Conservation (phyloP, 768 basidiomycete genomes). For the Ramaria sp. region DNA sequence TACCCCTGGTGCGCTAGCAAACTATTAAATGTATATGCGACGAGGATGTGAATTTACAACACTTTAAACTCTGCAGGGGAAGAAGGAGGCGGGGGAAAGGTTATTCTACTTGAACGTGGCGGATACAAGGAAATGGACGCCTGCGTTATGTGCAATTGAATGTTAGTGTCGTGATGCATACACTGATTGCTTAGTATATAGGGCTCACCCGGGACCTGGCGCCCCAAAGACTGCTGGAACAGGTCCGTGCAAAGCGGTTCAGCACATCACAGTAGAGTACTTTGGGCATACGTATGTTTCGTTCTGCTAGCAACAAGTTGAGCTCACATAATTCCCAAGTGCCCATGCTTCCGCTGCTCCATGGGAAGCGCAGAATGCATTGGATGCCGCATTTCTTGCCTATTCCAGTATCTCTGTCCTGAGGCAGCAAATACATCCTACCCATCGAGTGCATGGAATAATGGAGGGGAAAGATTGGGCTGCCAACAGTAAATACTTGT, state of each 20-base stretch:
- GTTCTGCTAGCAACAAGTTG: slow-evolving; percentile 5
- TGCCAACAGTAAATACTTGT: slow-evolving; percentile 13
- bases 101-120: slow-evolving; percentile 18
- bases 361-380: slow-evolving; percentile 19
- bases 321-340: slow-evolving; percentile 16
- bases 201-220: slow-evolving; percentile 16
- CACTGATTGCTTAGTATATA: neutral
- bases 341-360: slow-evolving; percentile 18
- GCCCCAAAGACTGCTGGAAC: slow-evolving; percentile 11
- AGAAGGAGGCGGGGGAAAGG: slow-evolving; percentile 21
- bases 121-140: slow-evolving; percentile 22
- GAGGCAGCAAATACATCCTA: slow-evolving; percentile 26
- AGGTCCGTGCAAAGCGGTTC: slow-evolving; percentile 13
- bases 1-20: slow-evolving; percentile 11
- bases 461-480: slow-evolving; percentile 18
- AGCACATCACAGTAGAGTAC: slow-evolving; percentile 13
- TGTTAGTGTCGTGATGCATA: slow-evolving; percentile 18
- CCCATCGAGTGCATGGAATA: slow-evolving; percentile 23
- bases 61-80: slow-evolving; percentile 19
- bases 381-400: slow-evolving; percentile 25
- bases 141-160: slow-evolving; percentile 46
- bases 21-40: neutral
- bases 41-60: neutral
- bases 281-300: slow-evolving; percentile 14
- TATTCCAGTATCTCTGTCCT: slow-evolving; percentile 24